Percentiles rank a stretch among this genome's conserved stretches.
These are phyloP conservation scores for Streptanthus diversifolius DNA, from an alignment of 345 rosid species.

Conservation along the genomic window DNA sequence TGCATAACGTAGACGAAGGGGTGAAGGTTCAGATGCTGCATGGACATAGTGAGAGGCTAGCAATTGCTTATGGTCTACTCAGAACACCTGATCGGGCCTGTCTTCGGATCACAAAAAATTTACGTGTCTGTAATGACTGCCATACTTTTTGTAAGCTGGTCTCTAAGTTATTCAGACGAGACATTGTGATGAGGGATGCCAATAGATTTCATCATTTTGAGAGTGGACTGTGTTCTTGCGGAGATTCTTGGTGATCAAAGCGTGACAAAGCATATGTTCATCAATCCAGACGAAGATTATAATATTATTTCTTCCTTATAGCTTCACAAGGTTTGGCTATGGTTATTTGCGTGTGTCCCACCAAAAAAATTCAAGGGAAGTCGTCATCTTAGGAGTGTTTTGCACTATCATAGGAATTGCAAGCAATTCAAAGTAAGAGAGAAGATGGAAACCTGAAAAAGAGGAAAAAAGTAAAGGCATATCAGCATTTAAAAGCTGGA, in stretches of 20 bases:
- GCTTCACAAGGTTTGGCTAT: conserved; percentile 14
- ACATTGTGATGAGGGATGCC: conserved; percentile 76
- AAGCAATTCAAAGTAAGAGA: conserved; percentile 11
- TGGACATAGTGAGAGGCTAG: conserved; percentile 82
- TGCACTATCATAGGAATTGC: conserved; percentile 7
- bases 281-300: background rate
- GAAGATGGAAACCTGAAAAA: conserved; percentile 15
- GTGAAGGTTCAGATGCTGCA: conserved; percentile 65
- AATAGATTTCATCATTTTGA: conserved; percentile 83
- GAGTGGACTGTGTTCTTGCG: conserved; percentile 78
- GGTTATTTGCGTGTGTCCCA: conserved; percentile 6
- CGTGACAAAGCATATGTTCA: conserved; percentile 10
- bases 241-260: conserved; percentile 61
- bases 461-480: conserved; percentile 6
- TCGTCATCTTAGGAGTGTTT: background rate
- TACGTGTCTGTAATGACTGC: conserved; percentile 79
- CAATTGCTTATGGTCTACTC: conserved; percentile 66
- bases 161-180: conserved; percentile 48
- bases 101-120: conserved; percentile 68
- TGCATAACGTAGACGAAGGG: conserved; percentile 59
- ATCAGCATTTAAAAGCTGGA: conserved; percentile 24
- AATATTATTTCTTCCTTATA: background rate
- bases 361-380: background rate
- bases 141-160: conserved; percentile 77
- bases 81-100: conserved; percentile 40